Evolutionary conservation across 805 yeast genomes (phyloP).

Genomic region (Metschnikowia hibisci): DNA sequence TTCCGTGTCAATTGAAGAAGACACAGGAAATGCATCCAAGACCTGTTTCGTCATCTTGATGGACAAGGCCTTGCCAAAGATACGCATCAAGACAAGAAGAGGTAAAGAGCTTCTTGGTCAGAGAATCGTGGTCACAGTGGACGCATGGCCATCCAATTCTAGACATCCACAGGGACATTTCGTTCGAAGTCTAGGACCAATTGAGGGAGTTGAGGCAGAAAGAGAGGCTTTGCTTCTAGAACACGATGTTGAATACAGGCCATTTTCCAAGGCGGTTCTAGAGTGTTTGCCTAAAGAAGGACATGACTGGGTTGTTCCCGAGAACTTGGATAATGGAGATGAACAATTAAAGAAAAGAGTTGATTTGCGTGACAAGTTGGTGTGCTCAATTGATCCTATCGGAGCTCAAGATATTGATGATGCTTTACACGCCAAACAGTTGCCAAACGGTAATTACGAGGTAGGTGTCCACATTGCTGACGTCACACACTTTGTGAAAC

Average conservation of each 20-base stretch:
- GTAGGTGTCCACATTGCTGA: slow-evolving; percentile 99
- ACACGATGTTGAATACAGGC: slow-evolving; percentile 95
- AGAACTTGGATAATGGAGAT: slow-evolving; percentile 48
- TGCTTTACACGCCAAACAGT: slow-evolving; percentile 80
- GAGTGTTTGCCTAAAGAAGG: slow-evolving; percentile 94
- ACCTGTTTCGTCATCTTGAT: slow-evolving; percentile 80
- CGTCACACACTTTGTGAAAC: slow-evolving; percentile 94
- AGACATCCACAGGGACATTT: slow-evolving; percentile 93
- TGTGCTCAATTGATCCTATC: slow-evolving; percentile 97
- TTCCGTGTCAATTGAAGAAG: slow-evolving; percentile 54
- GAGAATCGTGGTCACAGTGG: slow-evolving; percentile 88
- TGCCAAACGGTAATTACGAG: slow-evolving; percentile 92
- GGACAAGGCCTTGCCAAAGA: slow-evolving; percentile 85
- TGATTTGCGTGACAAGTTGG: slow-evolving; percentile 83
- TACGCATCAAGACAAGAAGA: slow-evolving; percentile 83
- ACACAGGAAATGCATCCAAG: slow-evolving; percentile 61
- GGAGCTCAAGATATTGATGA: slow-evolving; percentile 98
- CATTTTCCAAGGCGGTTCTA: slow-evolving; percentile 86
- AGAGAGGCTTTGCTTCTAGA: slow-evolving; percentile 91
- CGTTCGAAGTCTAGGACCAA: slow-evolving; percentile 81
- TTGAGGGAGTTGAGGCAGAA: slow-evolving; percentile 92
- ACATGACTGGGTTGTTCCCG: slow-evolving; percentile 88
- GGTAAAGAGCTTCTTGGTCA: slow-evolving; percentile 80
- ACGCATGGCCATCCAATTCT: slow-evolving; percentile 83
- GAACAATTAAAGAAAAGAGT: slow-evolving; percentile 58